Evolutionary conservation across 768 basidiomycete species (phyloP), one percentile per base, ranked within the genome.

Genomic region (Kwoniella sp.): DNA sequence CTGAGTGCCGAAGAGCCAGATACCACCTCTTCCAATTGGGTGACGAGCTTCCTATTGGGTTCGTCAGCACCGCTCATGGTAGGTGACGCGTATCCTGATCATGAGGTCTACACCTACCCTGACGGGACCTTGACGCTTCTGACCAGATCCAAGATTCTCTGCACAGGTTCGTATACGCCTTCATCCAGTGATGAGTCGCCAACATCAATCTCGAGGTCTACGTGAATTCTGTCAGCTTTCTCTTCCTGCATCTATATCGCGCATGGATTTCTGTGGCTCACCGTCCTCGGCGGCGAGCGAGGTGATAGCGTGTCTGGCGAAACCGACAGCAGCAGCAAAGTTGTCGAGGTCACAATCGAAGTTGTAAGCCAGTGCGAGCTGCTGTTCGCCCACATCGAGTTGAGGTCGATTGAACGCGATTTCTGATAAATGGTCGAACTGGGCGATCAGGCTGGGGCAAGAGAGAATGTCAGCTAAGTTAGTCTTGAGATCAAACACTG

Each of bases 341-440:
- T 91, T 90, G 77, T 99, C 95, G 8, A 98, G 84, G 79, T 99
- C 96, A 69, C 87, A 86, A 75, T 99, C 95, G 69, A 95, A 88
- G 12, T 89, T 86, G 26, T 87, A 82, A 0, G 89, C 86, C 74
- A 90, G 89, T 1, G 90, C 91, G 30, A 95, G 83, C 79, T 96
- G 92, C 25, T 90, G 86, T 81, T 98, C 95, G 12, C 89, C 92
- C 26, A 95, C 81, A 78, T 97, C 96, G 57, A 88, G 86, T n/a
- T 91, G 89, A 69, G 88, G 89, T 20, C 86, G 87, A 61, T 84
- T 84, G 74, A 98, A 93, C 79, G 93, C 90, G 0, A 90, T 88
- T 73, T 92, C 91, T 0, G 90, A 87, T 2, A 97, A 85, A 77
- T 97, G 94, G 61, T 95, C 92, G 70, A 95, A 93, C 77, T 96